Evolutionary conservation across 2,329 filamentous ascomycete species (phyloP), one percentile per base, ranked within the genome.

Genomic region (Aphanoascus verrucosus): DNA sequence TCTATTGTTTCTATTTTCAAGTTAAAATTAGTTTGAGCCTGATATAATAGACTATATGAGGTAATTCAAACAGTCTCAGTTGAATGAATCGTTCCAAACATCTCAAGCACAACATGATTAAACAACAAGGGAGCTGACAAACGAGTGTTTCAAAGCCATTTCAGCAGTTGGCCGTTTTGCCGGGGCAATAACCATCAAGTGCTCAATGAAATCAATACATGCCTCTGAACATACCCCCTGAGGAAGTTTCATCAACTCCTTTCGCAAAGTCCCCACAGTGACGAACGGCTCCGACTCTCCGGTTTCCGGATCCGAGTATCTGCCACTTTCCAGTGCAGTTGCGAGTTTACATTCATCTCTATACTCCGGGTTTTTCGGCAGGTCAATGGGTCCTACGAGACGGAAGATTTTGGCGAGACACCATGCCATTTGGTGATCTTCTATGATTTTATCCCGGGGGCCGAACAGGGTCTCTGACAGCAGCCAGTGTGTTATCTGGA

Each of bases 341-440:
- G 54, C 54, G 3, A 56, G 54, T 23, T 52, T 52, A 34, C 56
- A 50, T 43, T 56, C 56, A 2, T 46, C 28, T 19, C 20, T 54
- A 41, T 42, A 54, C 5, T 48, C 49, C 11, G 51, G 48, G 35
- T 56, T 44, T 5, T 53, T 52, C 3, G 45, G 42, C n/a, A 37
- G 38, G 23, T 52, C 32, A 5, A 56, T 28, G 8, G 17, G 42
- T 17, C 54, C 53, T 12, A 56, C 19, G 43, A 57, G 54, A 23
- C 51, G 50, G 11, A 54, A 53, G 20, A 57, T 57, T 35, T 57
- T 57, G 35, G 37, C 54, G 12, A 57, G 42, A 14, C 45, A 43
- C 50, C 50, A 57, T 19, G 56, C 56, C 20, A 51, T 49, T 20
- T 48, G 51, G 44, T 52, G 50, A 12, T 32, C 52, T 20, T 58